Conservation (phyloP, 768 basidiomycete genomes). For the Suillus ampliporus region DNA sequence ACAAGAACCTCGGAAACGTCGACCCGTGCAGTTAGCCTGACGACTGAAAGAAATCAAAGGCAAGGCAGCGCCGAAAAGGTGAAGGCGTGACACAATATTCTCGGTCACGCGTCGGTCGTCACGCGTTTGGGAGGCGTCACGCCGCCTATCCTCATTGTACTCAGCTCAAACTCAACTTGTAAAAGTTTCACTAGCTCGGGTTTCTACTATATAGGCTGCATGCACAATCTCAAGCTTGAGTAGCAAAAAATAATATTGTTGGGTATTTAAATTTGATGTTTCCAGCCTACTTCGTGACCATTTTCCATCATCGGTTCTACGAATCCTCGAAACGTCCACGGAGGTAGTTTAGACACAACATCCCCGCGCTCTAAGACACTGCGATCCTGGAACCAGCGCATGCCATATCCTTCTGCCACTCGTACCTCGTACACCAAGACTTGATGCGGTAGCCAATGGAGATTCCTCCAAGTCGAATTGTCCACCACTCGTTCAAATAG, state of each 20-base stretch:
- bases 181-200: neutral
- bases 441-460: conserved; percentile 70
- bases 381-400: conserved; percentile 66
- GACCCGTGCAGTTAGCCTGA: neutral
- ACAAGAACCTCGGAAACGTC: neutral
- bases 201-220: neutral
- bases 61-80: conserved; percentile 8
- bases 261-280: conserved; percentile 41
- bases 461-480: conserved; percentile 61
- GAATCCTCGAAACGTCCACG: conserved; percentile 67
- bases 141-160: neutral
- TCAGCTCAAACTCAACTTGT: neutral
- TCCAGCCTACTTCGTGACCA: conserved; percentile 68
- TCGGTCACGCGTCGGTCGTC: conserved; percentile 32
- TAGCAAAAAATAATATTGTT: neutral
- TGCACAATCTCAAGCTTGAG: neutral
- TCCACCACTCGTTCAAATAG: conserved; percentile 61
- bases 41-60: conserved; percentile 8
- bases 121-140: conserved; percentile 24
- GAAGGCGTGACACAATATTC: conserved; percentile 11
- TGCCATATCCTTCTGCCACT: conserved; percentile 65
- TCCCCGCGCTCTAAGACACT: conserved; percentile 22
- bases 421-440: conserved; percentile 67
- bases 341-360: conserved; percentile 17
- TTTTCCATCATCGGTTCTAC: conserved; percentile 73